Conservation (phyloP, 2,329 filamentous ascomycete species). For the Fusarium tuaranense region DNA sequence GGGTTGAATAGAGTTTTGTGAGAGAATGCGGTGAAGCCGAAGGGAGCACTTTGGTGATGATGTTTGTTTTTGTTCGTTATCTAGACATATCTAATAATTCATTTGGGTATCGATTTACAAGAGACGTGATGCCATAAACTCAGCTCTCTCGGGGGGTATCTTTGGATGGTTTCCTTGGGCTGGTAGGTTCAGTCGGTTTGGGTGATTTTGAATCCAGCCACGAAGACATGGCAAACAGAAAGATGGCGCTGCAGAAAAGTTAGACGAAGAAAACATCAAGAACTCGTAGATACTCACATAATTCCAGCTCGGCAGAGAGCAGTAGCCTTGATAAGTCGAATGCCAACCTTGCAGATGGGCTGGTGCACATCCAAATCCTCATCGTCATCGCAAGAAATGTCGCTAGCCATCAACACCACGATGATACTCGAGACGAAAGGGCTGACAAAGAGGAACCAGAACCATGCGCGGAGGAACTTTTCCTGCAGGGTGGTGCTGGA, state of each 20-base stretch:
- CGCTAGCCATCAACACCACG: slow-evolving; percentile 31
- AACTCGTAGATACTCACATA: slow-evolving; percentile 8
- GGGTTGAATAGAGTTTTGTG: neutral
- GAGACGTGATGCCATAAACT: neutral
- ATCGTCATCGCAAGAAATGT: slow-evolving; percentile 27
- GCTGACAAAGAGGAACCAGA: slow-evolving; percentile 33
- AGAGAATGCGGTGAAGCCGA: neutral
- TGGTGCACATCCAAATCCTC: slow-evolving; percentile 27
- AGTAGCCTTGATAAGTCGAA: slow-evolving; percentile 32
- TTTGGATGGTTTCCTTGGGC: neutral
- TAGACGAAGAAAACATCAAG: neutral
- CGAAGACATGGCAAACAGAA: slow-evolving; percentile 32
- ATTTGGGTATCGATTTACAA: neutral
- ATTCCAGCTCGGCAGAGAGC: slow-evolving; percentile 32
- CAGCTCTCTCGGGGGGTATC: neutral
- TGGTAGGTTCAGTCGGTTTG: neutral
- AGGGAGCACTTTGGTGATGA: neutral
- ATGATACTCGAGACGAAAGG: slow-evolving; percentile 20
- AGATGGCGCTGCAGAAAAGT: slow-evolving; percentile 18
- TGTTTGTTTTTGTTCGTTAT: neutral
- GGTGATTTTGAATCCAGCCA: slow-evolving; percentile 23
- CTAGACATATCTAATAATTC: neutral
- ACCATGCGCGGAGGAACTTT: slow-evolving; percentile 22
- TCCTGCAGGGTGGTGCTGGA: slow-evolving; percentile 18
- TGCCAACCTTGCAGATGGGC: slow-evolving; percentile 31